Conservation (phyloP, 2,329 filamentous ascomycete genomes). For the Hirsutella thompsonii region DNA sequence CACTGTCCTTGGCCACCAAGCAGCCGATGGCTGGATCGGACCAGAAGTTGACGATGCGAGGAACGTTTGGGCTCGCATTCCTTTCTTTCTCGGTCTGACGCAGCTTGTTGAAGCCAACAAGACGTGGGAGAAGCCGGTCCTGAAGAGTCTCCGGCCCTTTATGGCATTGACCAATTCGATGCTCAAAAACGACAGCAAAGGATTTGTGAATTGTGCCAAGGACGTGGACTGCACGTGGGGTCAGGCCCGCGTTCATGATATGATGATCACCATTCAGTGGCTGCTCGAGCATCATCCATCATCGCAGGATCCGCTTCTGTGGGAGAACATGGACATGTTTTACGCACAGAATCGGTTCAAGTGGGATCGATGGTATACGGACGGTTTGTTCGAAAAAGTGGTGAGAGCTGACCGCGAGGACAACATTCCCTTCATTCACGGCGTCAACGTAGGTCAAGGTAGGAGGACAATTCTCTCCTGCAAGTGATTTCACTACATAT, state of each 20-base stretch:
- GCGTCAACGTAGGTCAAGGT: conserved; percentile 31
- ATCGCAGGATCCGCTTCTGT: conserved; percentile 16
- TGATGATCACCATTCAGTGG: conserved; percentile 26
- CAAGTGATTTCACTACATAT: no score
- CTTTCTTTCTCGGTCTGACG: conserved; percentile 17
- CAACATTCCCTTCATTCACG: conserved; percentile 22
- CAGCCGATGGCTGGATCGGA: conserved; percentile 40
- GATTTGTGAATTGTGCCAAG: conserved; percentile 29
- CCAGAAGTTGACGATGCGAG: conserved; percentile 14
- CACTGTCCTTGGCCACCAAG: conserved; percentile 27
- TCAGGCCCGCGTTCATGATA: conserved; percentile 22
- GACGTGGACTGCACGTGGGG: conserved; percentile 22
- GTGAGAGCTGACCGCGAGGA: conserved; percentile 6
- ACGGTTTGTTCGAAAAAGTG: conserved; percentile 9
- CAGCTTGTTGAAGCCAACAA: conserved; percentile 19
- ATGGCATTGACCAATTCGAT: conserved; percentile 37
- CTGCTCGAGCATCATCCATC: conserved; percentile 21
- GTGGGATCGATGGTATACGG: conserved; percentile 17
- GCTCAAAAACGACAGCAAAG: conserved; percentile 38
- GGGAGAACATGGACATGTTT: conserved; percentile 27
- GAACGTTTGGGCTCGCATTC: conserved; percentile 19
- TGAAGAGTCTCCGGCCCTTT: conserved; percentile 9
- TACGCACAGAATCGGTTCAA: conserved; percentile 14
- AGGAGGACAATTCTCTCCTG: conserved; percentile 2
- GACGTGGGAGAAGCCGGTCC: conserved; percentile 9